Evolutionary conservation across 768 basidiomycete species (phyloP).

Genomic region (Auricularia sp.): DNA sequence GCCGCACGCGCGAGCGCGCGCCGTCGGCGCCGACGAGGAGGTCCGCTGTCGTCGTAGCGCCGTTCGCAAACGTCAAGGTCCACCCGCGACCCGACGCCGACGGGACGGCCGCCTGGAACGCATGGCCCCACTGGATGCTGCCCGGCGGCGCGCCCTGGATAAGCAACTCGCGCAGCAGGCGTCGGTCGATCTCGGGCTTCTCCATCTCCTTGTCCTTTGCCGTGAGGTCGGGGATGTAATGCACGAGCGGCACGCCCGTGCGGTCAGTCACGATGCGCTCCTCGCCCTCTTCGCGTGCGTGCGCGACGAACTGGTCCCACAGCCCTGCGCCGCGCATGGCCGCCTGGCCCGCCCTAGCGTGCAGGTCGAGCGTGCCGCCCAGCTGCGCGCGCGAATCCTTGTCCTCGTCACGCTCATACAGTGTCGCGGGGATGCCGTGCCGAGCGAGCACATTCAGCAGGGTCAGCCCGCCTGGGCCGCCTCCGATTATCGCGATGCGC

Average conservation of each 20-base stretch:
- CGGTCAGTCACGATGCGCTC: slow-evolving; percentile 14
- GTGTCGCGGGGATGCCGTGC: slow-evolving; percentile 9
- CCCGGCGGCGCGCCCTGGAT: neutral
- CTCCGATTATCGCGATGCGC: slow-evolving; percentile 14
- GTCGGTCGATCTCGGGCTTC: neutral
- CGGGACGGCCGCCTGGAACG: neutral
- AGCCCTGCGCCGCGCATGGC: slow-evolving; percentile 13
- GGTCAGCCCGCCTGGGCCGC: slow-evolving; percentile 19
- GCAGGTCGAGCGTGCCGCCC: slow-evolving; percentile 22
- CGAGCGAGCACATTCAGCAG: slow-evolving; percentile 18
- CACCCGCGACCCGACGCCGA: neutral
- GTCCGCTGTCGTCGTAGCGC: slow-evolving; percentile 6
- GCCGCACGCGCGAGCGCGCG: slow-evolving; percentile 29
- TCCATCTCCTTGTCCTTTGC: neutral
- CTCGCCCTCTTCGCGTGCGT: slow-evolving; percentile 14
- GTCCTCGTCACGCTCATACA: slow-evolving; percentile 17
- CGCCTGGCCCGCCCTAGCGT: slow-evolving; percentile 15
- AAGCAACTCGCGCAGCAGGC: neutral
- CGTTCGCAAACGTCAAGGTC: neutral
- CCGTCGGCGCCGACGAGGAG: slow-evolving; percentile 30
- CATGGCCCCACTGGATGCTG: neutral
- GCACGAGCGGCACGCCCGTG: neutral
- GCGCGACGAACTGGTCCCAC: slow-evolving; percentile 13
- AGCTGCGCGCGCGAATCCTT: slow-evolving; percentile 8
- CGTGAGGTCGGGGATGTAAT: neutral